These are phyloP conservation scores for Aspergillus sp. DNA, from an alignment of 2,329 filamentous ascomycete species.

Conservation along the genomic window DNA sequence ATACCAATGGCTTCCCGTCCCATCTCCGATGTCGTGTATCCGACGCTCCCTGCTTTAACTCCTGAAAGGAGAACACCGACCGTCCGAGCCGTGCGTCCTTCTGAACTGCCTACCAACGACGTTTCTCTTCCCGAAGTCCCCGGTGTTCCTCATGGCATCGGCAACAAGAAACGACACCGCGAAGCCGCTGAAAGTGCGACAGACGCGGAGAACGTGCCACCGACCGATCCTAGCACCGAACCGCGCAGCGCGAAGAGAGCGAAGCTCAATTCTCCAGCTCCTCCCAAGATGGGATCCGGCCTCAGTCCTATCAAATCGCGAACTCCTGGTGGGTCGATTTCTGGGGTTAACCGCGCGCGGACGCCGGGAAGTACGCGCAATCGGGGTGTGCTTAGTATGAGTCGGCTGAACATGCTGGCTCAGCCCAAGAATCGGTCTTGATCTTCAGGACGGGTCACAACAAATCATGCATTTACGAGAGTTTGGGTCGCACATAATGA, in stretches of 20 bases:
- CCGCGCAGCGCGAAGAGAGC: constrained; percentile 35
- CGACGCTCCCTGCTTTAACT: constrained; percentile 36
- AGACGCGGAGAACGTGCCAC: constrained; percentile 33
- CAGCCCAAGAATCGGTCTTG: constrained; percentile 43
- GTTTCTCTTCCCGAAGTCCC: constrained; percentile 14
- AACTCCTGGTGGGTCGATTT: constrained; percentile 27
- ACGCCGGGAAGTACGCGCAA: constrained; percentile 29
- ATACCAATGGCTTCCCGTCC: constrained; percentile 24
- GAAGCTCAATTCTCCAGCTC: constrained; percentile 29
- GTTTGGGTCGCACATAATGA: constrained; percentile 7
- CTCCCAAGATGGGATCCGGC: constrained; percentile 7
- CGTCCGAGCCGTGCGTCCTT: constrained; percentile 41
- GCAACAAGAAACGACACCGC: constrained; percentile 40
- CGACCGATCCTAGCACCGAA: constrained; percentile 19
- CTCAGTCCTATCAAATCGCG: constrained; percentile 36
- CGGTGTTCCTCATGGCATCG: constrained; percentile 36
- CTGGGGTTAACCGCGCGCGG: constrained; percentile 14
- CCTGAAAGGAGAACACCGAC: constrained; percentile 35
- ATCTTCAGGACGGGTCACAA: background rate
- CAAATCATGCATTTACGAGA: constrained; percentile 2
- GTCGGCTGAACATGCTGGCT: constrained; percentile 47
- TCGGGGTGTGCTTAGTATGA: constrained; percentile 40
- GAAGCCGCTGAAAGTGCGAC: constrained; percentile 29
- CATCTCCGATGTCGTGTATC: constrained; percentile 34
- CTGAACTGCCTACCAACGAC: constrained; percentile 19